phyloP scores from a whole-genome alignment of 805 yeast species.

The Saccharomycopsis sp. region DNA sequence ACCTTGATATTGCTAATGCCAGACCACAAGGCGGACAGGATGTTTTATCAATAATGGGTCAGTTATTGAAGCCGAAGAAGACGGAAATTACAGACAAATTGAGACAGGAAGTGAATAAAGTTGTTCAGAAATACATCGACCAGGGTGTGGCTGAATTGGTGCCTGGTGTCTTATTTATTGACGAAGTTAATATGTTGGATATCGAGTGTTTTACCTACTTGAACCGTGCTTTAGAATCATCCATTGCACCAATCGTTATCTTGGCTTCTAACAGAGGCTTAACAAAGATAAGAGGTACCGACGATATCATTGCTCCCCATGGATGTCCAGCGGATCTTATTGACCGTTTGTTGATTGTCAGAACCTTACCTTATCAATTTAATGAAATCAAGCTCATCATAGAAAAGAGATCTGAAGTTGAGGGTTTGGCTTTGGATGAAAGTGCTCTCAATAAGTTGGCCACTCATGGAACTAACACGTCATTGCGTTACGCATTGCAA shows the following conservation, averaged over 20 bases:
- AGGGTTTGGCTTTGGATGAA: conserved; percentile 54
- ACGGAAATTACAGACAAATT: conserved; percentile 96
- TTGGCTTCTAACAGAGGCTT: conserved; percentile 94
- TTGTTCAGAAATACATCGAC: conserved; percentile 91
- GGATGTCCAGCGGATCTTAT: conserved; percentile 94
- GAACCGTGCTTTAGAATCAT: conserved; percentile 87
- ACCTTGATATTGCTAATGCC: conserved; percentile 92
- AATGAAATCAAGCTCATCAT: conserved; percentile 81
- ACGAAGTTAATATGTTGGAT: conserved; percentile 97
- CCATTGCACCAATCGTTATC: conserved; percentile 90
- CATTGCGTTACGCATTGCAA: conserved; percentile 89
- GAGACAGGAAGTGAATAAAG: conserved; percentile 89
- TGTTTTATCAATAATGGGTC: conserved; percentile 94
- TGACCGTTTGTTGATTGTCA: conserved; percentile 85
- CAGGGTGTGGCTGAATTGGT: conserved; percentile 97
- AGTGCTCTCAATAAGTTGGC: conserved; percentile 77
- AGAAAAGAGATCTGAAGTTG: conserved; percentile 74
- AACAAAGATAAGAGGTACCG: conserved; percentile 86
- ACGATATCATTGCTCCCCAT: conserved; percentile 70
- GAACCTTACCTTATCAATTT: conserved; percentile 81
- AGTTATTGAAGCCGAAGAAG: conserved; percentile 88
- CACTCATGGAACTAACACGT: conserved; percentile 63
- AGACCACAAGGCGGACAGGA: conserved; percentile 97
- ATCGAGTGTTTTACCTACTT: conserved; percentile 93
- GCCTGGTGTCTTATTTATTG: conserved; percentile 97